phyloP scores from a whole-genome alignment of 495 filamentous ascomycete genomes.

The Sordaria brevicollis region DNA sequence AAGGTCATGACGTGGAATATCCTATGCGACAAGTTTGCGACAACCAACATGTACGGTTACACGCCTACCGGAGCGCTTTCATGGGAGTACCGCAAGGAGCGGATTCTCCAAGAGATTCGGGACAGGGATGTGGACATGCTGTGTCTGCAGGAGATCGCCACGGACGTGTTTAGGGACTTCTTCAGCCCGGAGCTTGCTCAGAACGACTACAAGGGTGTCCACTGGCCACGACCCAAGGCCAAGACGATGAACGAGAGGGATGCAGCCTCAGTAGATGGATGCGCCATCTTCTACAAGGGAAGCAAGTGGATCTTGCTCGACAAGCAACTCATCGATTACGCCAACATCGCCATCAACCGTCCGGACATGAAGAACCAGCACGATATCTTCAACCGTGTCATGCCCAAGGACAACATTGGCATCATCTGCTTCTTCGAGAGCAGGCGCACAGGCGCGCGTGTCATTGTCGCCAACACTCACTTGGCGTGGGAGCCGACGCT shows the following conservation, averaged over 20 bases:
- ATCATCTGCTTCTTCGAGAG: slow-evolving; percentile 88
- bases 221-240: slow-evolving; percentile 75
- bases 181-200: slow-evolving; percentile 75
- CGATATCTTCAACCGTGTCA: slow-evolving; percentile 94
- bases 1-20: slow-evolving; percentile 88
- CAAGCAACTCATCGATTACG: slow-evolving; percentile 86
- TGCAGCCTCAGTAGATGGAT: slow-evolving; percentile 80
- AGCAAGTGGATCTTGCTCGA: slow-evolving; percentile 87
- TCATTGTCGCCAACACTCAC: slow-evolving; percentile 90
- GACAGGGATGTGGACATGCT: slow-evolving; percentile 79
- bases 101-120: slow-evolving; percentile 70
- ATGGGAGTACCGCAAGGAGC: slow-evolving; percentile 76
- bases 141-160: slow-evolving; percentile 86
- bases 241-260: slow-evolving; percentile 87
- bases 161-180: slow-evolving; percentile 79
- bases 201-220: slow-evolving; percentile 84
- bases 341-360: slow-evolving; percentile 80
- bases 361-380: slow-evolving; percentile 91
- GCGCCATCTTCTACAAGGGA: slow-evolving; percentile 90
- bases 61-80: slow-evolving; percentile 64
- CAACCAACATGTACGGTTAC: slow-evolving; percentile 75
- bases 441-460: slow-evolving; percentile 67
- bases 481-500: slow-evolving; percentile 87
- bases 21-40: slow-evolving; percentile 85
- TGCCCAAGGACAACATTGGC: slow-evolving; percentile 95